phyloP scores from a whole-genome alignment of 768 basidiomycete species.

The Calocybe cyanea region DNA sequence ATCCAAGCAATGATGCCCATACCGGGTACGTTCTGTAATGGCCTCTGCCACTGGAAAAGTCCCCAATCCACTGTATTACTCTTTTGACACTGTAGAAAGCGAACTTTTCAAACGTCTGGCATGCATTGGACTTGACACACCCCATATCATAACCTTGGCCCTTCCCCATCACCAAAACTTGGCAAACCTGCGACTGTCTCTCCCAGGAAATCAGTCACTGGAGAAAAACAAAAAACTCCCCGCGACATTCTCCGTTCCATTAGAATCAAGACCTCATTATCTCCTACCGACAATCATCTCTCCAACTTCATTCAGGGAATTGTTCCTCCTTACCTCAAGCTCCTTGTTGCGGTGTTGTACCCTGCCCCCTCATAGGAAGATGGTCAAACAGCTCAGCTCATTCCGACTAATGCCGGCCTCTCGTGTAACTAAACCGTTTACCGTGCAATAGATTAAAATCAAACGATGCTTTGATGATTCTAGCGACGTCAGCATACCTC shows the following conservation, averaged over 20 bases:
- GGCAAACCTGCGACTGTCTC: slow-evolving; percentile 12
- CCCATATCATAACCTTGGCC: slow-evolving; percentile 71
- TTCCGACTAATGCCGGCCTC: too few relatives aligned
- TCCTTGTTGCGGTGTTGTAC: too few relatives aligned
- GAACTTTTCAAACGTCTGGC: slow-evolving; percentile 39
- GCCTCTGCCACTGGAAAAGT: slow-evolving; percentile 28
- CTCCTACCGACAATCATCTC: background rate
- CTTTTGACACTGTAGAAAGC: slow-evolving; percentile 52
- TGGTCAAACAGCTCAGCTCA: too few relatives aligned
- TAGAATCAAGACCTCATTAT: background rate
- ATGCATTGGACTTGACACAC: slow-evolving; percentile 54
- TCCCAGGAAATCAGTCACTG: too few relatives aligned
- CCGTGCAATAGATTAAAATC: too few relatives aligned
- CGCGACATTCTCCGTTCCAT: too few relatives aligned
- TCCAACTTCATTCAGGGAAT: too few relatives aligned
- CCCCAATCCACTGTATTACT: slow-evolving; percentile 44
- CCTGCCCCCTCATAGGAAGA: too few relatives aligned
- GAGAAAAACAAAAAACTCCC: too few relatives aligned
- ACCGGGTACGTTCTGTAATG: slow-evolving; percentile 58
- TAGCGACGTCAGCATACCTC: background rate
- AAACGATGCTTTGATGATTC: too few relatives aligned
- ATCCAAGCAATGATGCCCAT: slow-evolving; percentile 72
- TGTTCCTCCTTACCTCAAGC: too few relatives aligned
- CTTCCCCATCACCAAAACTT: slow-evolving; percentile 48
- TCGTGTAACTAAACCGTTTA: too few relatives aligned